A percentile compares a stretch with the other conserved stretches of the same genome.
Conservation (phyloP, 2,329 filamentous ascomycete genomes). For the Cordyceps militaris region DNA sequence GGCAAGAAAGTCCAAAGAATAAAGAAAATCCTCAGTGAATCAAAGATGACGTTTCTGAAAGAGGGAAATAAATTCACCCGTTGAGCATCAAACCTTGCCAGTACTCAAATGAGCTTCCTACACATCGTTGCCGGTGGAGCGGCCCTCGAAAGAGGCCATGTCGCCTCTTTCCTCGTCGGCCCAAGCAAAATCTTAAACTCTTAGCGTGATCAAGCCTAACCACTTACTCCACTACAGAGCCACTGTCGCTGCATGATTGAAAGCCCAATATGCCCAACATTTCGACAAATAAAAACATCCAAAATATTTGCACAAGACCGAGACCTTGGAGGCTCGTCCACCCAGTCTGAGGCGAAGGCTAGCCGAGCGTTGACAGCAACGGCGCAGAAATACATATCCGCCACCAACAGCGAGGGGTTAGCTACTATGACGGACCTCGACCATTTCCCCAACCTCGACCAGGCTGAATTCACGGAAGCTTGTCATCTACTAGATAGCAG, state of each 20-base stretch:
- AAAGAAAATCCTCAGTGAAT: neutral
- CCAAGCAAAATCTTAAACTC: neutral
- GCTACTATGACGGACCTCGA: constrained; percentile 21
- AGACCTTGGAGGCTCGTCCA: neutral
- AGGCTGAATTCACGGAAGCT: constrained; percentile 56
- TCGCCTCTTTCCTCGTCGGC: constrained; percentile 3
- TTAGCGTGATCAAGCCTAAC: neutral
- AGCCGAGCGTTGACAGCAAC: neutral
- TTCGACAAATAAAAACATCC: neutral
- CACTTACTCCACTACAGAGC: neutral
- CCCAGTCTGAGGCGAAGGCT: neutral
- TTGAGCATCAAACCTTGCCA: neutral
- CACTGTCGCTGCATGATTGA: neutral
- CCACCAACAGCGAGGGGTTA: no score
- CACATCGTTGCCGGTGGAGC: neutral
- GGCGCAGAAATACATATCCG: neutral
- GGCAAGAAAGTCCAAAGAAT: neutral
- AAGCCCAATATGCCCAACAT: neutral
- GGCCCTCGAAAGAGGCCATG: constrained; percentile 10
- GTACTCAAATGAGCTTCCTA: neutral
- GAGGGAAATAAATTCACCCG: neutral
- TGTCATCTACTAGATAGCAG: constrained; percentile 55
- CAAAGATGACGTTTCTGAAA: neutral
- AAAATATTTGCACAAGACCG: neutral
- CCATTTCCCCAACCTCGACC: constrained; percentile 54